Conservation (phyloP, 2,329 filamentous ascomycete species). For the Penicillium corylophilum region DNA sequence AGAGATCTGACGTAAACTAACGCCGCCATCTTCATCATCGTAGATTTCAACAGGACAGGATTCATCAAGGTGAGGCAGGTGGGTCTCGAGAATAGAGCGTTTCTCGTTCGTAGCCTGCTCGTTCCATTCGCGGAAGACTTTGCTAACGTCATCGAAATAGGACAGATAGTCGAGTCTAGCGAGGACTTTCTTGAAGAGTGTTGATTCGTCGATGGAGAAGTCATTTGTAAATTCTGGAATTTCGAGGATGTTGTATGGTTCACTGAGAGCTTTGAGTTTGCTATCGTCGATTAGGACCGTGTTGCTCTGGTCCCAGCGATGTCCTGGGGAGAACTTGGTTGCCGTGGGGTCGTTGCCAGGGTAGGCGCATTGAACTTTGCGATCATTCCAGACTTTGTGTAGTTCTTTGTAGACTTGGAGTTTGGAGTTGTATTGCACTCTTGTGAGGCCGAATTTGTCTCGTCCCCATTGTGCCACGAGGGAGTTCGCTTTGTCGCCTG, state of each 20-base stretch:
- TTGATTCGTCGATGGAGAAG: conserved; percentile 40
- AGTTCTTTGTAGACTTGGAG: conserved; percentile 91
- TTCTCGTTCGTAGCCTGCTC: conserved; percentile 8
- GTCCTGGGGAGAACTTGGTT: conserved; percentile 43
- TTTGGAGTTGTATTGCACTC: conserved; percentile 63
- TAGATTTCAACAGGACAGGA: background rate
- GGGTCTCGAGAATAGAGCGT: conserved; percentile 22
- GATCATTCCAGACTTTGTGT: conserved; percentile 64
- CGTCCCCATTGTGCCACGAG: conserved; percentile 76
- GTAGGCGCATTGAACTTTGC: conserved; percentile 45
- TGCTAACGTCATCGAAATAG: conserved; percentile 50
- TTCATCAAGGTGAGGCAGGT: background rate
- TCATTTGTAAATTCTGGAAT: conserved; percentile 70
- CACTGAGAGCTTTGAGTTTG: conserved; percentile 71
- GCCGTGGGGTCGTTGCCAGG: conserved; percentile 26
- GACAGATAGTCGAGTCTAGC: conserved; percentile 54
- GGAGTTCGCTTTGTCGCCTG: conserved; percentile 49
- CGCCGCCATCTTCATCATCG: background rate
- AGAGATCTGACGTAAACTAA: background rate
- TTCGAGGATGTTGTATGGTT: conserved; percentile 79
- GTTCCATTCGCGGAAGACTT: conserved; percentile 40
- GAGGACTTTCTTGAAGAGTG: conserved; percentile 52
- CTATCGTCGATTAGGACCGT: conserved; percentile 90
- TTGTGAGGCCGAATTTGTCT: conserved; percentile 68
- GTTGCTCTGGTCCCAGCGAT: conserved; percentile 74